Conservation (phyloP, 306 rosid genomes). For the Cucurbita moschata region DNA sequence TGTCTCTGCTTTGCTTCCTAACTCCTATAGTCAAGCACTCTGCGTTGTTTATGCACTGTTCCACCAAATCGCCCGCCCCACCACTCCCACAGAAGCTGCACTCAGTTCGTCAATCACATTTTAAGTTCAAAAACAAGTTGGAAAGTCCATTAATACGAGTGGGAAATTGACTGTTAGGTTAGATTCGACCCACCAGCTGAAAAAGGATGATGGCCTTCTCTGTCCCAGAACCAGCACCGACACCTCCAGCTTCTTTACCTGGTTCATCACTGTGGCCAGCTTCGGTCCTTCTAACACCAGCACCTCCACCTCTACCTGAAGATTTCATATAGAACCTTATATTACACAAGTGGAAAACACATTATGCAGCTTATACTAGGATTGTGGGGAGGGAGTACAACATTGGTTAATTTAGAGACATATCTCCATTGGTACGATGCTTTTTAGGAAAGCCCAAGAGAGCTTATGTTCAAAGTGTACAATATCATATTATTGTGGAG, state of each 20-base stretch:
- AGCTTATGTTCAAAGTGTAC: no score
- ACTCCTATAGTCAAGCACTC: conserved; percentile 95
- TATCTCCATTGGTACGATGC: no score
- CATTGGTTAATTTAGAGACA: no score
- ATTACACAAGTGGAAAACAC: background rate
- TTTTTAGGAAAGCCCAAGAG: fast-evolving
- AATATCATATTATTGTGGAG: no score
- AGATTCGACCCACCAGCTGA: conserved; percentile 50
- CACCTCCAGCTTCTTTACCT: conserved; percentile 85
- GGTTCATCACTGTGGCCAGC: conserved; percentile 60
- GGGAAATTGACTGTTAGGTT: background rate
- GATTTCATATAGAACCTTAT: background rate
- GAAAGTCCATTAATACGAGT: background rate
- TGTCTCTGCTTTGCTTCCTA: conserved; percentile 78
- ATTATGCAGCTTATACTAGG: background rate
- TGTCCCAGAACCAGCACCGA: conserved; percentile 85
- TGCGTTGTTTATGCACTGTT: conserved; percentile 57
- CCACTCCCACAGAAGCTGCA: conserved; percentile 66
- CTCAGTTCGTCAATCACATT: background rate
- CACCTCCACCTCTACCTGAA: conserved; percentile 83
- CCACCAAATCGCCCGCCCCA: conserved; percentile 61
- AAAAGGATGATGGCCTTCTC: conserved; percentile 55
- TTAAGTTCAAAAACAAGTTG: background rate
- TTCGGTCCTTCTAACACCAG: conserved; percentile 82
- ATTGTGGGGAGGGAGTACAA: no score